Base-by-base conservation (phyloP, 768 basidiomycete genomes). In the Suillus clintonianus region DNA sequence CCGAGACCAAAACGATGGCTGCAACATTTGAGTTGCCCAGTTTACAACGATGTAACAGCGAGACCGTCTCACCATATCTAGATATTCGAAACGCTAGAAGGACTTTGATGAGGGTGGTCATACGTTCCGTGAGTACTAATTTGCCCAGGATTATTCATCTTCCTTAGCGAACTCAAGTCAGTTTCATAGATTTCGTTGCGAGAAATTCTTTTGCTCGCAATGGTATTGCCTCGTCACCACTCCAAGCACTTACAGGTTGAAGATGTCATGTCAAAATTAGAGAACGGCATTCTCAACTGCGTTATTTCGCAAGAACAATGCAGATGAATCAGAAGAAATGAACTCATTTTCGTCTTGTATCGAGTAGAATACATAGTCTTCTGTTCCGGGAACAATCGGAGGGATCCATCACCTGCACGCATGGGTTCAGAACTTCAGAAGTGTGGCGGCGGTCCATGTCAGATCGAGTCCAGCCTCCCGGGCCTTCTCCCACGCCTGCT, bases 11-110 rank as follows among this genome's bases (percentile, higher is more conserved):
- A 68, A 69, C 75, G 32, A 82, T 87, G 43, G 84, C 83, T 1
- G 85, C 85, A 45, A 73, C 77, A 11, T 85, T 87, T 68, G 85
- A 88, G 66, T 75, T 88, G 11, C 86, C 86, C 0, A 85, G 86
- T 19, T 39, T 87, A 42, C 75, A 76, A 62, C 82, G 74, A 86
- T 64, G 76, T 86, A 47, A 72, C 79, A 81, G 62, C 77, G 82
- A 62, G 80, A 82, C 63, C 73, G 78, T 2, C 80, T 89, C 59
- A 82, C 72, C 47, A 70, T 88, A 53, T 81, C 83, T 4, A 86
- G 84, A 10, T 82, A 88, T 73, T 76, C 68, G 24, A 79, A 74
- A 53, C 58, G 68, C 50, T 69, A 71, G 7, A 59, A 72, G 22
- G 68, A 81, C 36, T 74, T 74, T 37, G 76, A 82, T 2, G 78